Conservation (phyloP, 2,329 filamentous ascomycete species). For the Ophiostoma piceae region DNA sequence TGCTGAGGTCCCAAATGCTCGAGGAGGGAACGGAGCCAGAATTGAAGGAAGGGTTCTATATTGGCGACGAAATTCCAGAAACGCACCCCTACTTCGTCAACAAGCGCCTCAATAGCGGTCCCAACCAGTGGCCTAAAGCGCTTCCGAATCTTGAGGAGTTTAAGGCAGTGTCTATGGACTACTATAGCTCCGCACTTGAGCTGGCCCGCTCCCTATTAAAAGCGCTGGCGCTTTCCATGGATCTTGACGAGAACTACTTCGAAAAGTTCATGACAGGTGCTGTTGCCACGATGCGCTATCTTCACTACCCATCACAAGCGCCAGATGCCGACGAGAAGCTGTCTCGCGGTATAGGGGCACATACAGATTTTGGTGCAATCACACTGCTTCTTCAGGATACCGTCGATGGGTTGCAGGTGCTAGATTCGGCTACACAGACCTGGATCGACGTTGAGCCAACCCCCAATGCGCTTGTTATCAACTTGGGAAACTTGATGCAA, state of each 20-base stretch:
- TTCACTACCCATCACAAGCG: constrained; percentile 36
- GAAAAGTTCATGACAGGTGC: constrained; percentile 22
- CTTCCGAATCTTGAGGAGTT: constrained; percentile 19
- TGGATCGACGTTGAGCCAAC: constrained; percentile 44
- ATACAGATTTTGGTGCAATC: constrained; percentile 51
- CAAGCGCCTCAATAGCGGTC: constrained; percentile 29
- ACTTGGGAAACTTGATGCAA: constrained; percentile 45
- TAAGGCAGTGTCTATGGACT: constrained; percentile 18
- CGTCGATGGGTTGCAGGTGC: constrained; percentile 47
- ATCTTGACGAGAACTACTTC: constrained; percentile 41
- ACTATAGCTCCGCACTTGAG: constrained; percentile 20
- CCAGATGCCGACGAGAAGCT: constrained; percentile 33
- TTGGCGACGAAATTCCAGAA: constrained; percentile 33
- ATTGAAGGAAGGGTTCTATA: constrained; percentile 36
- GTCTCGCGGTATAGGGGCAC: constrained; percentile 40
- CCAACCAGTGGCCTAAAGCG: constrained; percentile 32
- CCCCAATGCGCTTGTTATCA: constrained; percentile 45
- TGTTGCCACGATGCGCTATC: constrained; percentile 21
- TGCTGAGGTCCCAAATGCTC: constrained; percentile 33
- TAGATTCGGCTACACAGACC: constrained; percentile 39
- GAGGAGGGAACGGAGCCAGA: constrained; percentile 34
- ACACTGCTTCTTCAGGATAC: constrained; percentile 50
- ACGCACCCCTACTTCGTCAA: constrained; percentile 25
- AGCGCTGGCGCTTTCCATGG: constrained; percentile 38
- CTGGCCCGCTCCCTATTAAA: constrained; percentile 22